Evolutionary conservation across 139 green algal genomes (phyloP), one percentile per base, ranked within the genome.

Genomic region (Trebouxia sp.): DNA sequence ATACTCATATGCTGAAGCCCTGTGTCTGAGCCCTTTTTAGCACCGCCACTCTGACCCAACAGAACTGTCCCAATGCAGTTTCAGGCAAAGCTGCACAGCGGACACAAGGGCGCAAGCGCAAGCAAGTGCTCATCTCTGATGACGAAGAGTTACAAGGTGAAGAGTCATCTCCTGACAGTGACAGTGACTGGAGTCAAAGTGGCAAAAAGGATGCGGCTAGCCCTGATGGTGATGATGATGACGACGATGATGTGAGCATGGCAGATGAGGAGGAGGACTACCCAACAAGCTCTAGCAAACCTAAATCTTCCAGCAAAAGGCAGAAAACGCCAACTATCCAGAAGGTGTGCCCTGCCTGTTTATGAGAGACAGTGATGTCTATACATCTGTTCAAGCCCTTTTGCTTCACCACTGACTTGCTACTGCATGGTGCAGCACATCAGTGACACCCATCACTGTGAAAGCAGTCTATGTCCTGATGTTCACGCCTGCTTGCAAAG

Each of bases 61-160:
- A n/a, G n/a, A n/a, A n/a, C n/a, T n/a, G 1, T 37, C 11, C n/a
- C 37, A 1, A 39, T 66, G 55, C n/a, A 37, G n/a, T 28, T 66
- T n/a, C 55, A 66, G 26, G 35, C 6, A 0, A n/a, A 38, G 45
- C n/a, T 30, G 24, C 11, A 14, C 35, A 17, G 0, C 22, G n/a
- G 70, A 30, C 39, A 55, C 14, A 26, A 55, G 47, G 47, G 22
- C 58, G 35, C 37, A 81, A 81, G 67, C 51, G 67, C 7, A 74
- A 38, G 32, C 45, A 58, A 15, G 35, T 83, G n/a, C 7, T 65
- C 17, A 62, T 76, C 47, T 82, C 74, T 20, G 84, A 81, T 4
- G 81, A 84, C 17, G 86, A 89, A 15, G 86, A 88, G 7, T 84
- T 77, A 26, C 67, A 22, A 22, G 35, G 2, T 17, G 65, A 39